These are phyloP conservation scores for Penicillium odoratum DNA, from an alignment of 495 filamentous ascomycete species.

Conservation along the genomic window DNA sequence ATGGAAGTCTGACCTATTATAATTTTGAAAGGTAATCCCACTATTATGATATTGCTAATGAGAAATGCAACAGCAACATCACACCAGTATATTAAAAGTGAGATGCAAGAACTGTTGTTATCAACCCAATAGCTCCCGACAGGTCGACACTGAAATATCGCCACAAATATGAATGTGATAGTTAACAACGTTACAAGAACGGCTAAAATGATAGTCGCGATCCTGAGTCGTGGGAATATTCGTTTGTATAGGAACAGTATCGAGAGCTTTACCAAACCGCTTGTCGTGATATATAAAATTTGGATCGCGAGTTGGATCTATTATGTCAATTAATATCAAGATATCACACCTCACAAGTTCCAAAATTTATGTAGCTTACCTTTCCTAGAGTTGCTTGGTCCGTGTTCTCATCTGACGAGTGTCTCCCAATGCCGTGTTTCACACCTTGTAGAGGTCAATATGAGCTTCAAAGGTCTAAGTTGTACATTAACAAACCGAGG, in stretches of 20 bases:
- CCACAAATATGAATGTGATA: slow-evolving; percentile 1
- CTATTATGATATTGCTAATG: slow-evolving; percentile 1
- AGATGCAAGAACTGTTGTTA: not conserved
- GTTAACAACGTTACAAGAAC: not conserved
- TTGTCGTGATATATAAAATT: slow-evolving; percentile 1
- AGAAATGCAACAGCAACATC: slow-evolving; percentile 7
- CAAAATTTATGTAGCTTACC: no score
- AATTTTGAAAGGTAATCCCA: slow-evolving; percentile 2
- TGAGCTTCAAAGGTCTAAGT: not conserved
- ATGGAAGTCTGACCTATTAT: not conserved
- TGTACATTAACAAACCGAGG: not conserved
- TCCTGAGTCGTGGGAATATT: slow-evolving; percentile 3
- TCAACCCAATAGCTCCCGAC: not conserved
- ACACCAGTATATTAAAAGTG: slow-evolving; percentile 8
- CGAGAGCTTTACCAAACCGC: slow-evolving; percentile 7
- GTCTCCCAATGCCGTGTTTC: not conserved
- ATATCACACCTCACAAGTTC: no score
- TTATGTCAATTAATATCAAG: no score
- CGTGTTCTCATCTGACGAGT: not conserved
- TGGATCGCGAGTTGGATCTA: slow-evolving; percentile 7
- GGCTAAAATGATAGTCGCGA: not conserved
- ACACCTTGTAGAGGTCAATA: not conserved
- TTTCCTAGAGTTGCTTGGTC: no score
- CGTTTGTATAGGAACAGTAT: slow-evolving; percentile 6
- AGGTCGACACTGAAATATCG: slow-evolving; percentile 9